Evolutionary conservation across 176 grass and related monocot species (phyloP).

Genomic region (Ananas comosus): DNA sequence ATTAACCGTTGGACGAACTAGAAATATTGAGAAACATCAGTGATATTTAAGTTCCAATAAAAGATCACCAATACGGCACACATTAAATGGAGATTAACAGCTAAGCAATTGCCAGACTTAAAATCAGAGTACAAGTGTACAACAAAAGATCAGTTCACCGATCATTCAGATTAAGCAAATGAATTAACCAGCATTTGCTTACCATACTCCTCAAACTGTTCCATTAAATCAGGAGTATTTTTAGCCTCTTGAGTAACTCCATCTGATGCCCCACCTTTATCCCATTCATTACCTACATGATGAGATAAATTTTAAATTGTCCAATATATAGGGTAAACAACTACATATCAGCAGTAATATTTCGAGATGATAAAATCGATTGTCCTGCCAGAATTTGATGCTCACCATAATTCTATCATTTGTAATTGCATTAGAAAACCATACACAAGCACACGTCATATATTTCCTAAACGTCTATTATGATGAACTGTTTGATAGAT

Average conservation of each 20-base stretch:
- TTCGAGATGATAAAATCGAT: no score
- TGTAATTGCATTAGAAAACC: no score
- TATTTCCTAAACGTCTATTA: no score
- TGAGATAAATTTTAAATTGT: not conserved
- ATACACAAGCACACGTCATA: no score
- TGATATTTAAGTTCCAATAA: not conserved
- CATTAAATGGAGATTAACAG: not conserved
- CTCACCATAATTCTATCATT: no score
- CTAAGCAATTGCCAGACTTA: not conserved
- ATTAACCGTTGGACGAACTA: not conserved
- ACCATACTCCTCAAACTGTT: slow-evolving; percentile 14
- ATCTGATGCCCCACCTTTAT: not conserved
- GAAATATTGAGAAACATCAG: not conserved
- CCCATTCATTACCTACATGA: not conserved
- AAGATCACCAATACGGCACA: not conserved
- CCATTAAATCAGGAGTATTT: not conserved
- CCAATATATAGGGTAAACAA: not conserved
- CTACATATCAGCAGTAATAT: no score
- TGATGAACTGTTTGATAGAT: no score
- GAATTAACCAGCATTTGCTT: not conserved
- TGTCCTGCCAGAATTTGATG: no score
- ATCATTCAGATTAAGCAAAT: not conserved
- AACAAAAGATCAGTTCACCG: not conserved
- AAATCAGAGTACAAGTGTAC: not conserved
- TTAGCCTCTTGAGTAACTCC: not conserved